These are phyloP conservation scores for Calonectria henricotiae DNA, from an alignment of 2,329 filamentous ascomycete genomes.

Conservation along the genomic window DNA sequence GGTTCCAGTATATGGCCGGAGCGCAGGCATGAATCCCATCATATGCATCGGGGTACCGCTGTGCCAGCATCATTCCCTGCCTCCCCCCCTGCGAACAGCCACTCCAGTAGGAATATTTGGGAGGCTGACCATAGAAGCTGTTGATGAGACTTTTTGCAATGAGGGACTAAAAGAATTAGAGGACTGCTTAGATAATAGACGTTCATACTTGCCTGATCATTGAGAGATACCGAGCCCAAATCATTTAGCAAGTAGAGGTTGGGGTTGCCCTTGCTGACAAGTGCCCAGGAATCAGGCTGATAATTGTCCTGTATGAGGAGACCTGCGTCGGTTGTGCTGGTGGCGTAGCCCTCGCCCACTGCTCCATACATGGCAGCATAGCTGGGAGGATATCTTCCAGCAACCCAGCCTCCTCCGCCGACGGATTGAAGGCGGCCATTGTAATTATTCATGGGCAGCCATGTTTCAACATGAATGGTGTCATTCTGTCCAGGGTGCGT, in stretches of 20 bases:
- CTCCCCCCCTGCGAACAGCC: conserved; percentile 72
- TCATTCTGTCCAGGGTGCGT: conserved; percentile 46
- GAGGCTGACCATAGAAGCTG: conserved; percentile 60
- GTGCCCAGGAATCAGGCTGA: conserved; percentile 13
- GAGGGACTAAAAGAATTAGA: conserved; percentile 52
- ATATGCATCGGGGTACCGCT: conserved; percentile 69
- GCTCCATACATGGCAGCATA: conserved; percentile 45
- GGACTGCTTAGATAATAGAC: background rate
- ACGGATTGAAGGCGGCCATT: conserved; percentile 55
- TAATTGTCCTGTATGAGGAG: conserved; percentile 1
- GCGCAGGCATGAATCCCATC: conserved; percentile 69
- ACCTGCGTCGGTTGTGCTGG: conserved; percentile 46
- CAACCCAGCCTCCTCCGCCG: conserved; percentile 55
- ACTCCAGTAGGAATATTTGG: conserved; percentile 65
- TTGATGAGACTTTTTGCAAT: conserved; percentile 62
- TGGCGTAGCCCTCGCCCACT: conserved; percentile 43
- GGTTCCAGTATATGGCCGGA: conserved; percentile 58
- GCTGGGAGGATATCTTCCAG: conserved; percentile 43
- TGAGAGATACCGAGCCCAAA: conserved; percentile 47
- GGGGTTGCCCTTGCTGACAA: conserved; percentile 46
- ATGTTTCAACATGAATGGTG: conserved; percentile 48
- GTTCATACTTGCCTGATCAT: conserved; percentile 48
- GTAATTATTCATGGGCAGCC: conserved; percentile 51
- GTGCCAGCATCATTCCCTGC: conserved; percentile 69
- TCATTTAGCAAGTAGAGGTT: conserved; percentile 49